These are phyloP conservation scores for Ramaria rubella DNA, from an alignment of 768 basidiomycete genomes.

Conservation along the genomic window DNA sequence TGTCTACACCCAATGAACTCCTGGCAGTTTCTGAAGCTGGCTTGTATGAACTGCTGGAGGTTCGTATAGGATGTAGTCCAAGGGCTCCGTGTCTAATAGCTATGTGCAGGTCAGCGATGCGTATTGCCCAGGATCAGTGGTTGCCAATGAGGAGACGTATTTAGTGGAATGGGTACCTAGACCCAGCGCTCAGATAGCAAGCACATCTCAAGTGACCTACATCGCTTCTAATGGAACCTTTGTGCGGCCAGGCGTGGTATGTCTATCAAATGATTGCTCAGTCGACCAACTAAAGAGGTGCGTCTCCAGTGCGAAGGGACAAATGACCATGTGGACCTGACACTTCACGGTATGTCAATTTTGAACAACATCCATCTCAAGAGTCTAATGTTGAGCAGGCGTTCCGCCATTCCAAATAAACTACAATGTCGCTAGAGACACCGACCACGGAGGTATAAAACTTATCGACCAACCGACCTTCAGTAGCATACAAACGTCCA, in stretches of 20 bases:
- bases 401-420: conserved; percentile 90
- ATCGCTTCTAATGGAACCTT: conserved; percentile 66
- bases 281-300: background rate
- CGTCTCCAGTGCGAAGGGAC: conserved; percentile 57
- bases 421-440: conserved; percentile 76
- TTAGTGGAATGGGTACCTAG: conserved; percentile 72
- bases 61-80: conserved; percentile 24
- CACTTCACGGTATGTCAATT: conserved; percentile 53
- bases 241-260: conserved; percentile 55
- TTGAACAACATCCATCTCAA: background rate
- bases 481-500: conserved; percentile 76
- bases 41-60: conserved; percentile 65
- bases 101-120: conserved; percentile 65
- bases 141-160: conserved; percentile 54
- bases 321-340: conserved; percentile 77
- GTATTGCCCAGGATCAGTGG: conserved; percentile 75
- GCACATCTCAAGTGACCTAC: conserved; percentile 47
- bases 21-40: conserved; percentile 73
- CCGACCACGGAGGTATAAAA: conserved; percentile 59
- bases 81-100: background rate
- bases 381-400: conserved; percentile 36
- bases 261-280: background rate
- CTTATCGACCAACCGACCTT: conserved; percentile 73
- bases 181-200: conserved; percentile 65
- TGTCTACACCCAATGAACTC: conserved; percentile 62